Base-by-base conservation (phyloP, 805 yeast species). In the Metschnikowia henanensis region DNA sequence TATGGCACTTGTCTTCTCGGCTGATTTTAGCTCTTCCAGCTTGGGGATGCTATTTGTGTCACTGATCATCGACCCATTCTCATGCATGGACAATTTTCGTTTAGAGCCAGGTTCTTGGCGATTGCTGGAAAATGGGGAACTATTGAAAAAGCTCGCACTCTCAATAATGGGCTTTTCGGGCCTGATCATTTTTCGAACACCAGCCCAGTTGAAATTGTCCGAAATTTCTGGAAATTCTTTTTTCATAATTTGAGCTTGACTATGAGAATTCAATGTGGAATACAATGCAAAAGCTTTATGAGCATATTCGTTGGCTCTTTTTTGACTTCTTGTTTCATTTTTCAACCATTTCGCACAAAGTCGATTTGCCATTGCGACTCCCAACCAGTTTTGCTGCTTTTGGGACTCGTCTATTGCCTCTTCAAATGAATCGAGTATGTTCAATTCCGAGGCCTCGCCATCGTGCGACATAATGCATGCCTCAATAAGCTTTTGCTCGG, bases 401-500 rank as follows among this genome's bases (percentile, higher is more conserved):
- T 57, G 53, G 1, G 77, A 72, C 4, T 46, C 39, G n/a, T 66
- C 70, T n/a, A 75, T 62, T 0, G 80, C 73, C 19, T 62, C 68
- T 40, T 75, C 77, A 51, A 70, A 77, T 15, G 59, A 47, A 45
- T 77, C 81, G 7, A 77, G 52, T 3, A 68, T 60, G 18, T 62
- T 69, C 17, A 77, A 51, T 16, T 66, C 65, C 5, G 70, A 53
- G 1, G 26, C 19, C 0, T 26, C 29, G 3, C 45, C 46, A 4
- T 53, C 51, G 2, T 56, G 52, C 7, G 58, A 45, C 20, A 42
- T 52, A 13, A 49, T 34, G 20, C 58, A 50, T 2, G 77, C 77
- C 29, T 61, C 55, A 15, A 75, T 48, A 6, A 67, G 45, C 30
- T 63, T 41, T 38, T 57, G 57, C 51, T 72, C 74, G n/a, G 73